Conservation (phyloP, 371 early-diverging fungal genomes). For the Blakeslea trispora region DNA sequence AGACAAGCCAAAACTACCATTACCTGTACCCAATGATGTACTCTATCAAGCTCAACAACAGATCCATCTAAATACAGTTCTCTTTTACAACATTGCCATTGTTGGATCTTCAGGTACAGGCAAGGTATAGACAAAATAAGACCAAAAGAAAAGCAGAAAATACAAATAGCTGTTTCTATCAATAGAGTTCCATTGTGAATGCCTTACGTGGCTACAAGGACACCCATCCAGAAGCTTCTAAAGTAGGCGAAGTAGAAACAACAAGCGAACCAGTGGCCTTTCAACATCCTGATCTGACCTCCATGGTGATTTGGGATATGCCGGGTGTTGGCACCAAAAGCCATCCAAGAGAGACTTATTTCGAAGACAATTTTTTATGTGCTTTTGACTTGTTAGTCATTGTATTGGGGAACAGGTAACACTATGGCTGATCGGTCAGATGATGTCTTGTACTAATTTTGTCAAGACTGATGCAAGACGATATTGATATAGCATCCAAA, state of each 20-base stretch:
- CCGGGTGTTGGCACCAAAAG: conserved; percentile 49
- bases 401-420: conserved; percentile 50
- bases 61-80: conserved; percentile 38
- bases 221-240: conserved; percentile 31
- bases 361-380: conserved; percentile 47
- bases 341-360: conserved; percentile 47
- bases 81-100: conserved; percentile 49
- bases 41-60: conserved; percentile 31
- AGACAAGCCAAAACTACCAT: conserved; percentile 34
- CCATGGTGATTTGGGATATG: conserved; percentile 54
- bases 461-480: conserved; percentile 20
- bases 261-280: conserved; percentile 36
- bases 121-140: conserved; percentile 32
- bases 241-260: conserved; percentile 47
- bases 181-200: conserved; percentile 49
- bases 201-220: conserved; percentile 49
- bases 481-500: conserved; percentile 36
- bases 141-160: too few species aligned
- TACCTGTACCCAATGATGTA: conserved; percentile 31
- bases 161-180: too few species aligned
- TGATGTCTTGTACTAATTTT: too few species aligned
- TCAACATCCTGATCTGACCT: conserved; percentile 46
- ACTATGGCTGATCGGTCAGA: too few species aligned
- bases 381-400: conserved; percentile 52
- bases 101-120: conserved; percentile 49